Conservation (phyloP, 2,329 filamentous ascomycete genomes). For the Pseudonectria buxi region DNA sequence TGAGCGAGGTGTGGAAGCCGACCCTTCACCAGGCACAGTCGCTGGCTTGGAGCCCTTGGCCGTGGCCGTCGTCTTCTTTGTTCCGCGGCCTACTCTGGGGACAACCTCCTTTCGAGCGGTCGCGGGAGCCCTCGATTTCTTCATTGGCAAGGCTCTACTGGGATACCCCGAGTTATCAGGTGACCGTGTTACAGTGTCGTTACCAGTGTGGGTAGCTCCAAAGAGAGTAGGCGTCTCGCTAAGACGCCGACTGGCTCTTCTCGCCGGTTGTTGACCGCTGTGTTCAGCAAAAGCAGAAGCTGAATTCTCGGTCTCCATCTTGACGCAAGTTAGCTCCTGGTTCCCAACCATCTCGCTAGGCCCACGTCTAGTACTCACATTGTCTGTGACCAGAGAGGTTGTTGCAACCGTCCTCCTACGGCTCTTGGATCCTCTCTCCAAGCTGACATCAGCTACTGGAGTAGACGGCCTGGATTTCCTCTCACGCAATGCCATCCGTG, state of each 20-base stretch:
- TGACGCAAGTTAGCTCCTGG: constrained; percentile 8
- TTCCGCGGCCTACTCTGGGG: constrained; percentile 25
- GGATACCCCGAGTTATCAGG: constrained; percentile 14
- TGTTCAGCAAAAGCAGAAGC: constrained; percentile 20
- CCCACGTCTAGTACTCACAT: constrained; percentile 14
- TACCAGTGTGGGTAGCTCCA: constrained; percentile 6
- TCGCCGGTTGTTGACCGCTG: constrained; percentile 19
- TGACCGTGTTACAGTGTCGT: not conserved
- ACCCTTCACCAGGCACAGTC: constrained; percentile 9
- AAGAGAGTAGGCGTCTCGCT: constrained; percentile 39
- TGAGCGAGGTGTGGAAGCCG: constrained; percentile 7
- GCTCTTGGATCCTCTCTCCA: constrained; percentile 27
- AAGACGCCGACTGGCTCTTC: constrained; percentile 40
- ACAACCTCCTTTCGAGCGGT: constrained; percentile 37
- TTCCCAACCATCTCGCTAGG: no score
- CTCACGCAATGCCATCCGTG: constrained; percentile 65
- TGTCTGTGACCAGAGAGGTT: constrained; percentile 24
- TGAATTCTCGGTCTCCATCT: constrained; percentile 30
- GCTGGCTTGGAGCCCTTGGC: constrained; percentile 10
- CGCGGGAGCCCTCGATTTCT: constrained; percentile 50
- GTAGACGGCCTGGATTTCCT: constrained; percentile 56
- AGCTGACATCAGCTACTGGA: constrained; percentile 40
- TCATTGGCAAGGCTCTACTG: constrained; percentile 42
- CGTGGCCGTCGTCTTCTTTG: constrained; percentile 30
- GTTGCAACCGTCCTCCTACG: constrained; percentile 58